A percentile compares a stretch with the other conserved stretches of the same genome.
These are phyloP conservation scores for Salix viminalis DNA, from an alignment of 345 rosid species.

Conservation along the genomic window DNA sequence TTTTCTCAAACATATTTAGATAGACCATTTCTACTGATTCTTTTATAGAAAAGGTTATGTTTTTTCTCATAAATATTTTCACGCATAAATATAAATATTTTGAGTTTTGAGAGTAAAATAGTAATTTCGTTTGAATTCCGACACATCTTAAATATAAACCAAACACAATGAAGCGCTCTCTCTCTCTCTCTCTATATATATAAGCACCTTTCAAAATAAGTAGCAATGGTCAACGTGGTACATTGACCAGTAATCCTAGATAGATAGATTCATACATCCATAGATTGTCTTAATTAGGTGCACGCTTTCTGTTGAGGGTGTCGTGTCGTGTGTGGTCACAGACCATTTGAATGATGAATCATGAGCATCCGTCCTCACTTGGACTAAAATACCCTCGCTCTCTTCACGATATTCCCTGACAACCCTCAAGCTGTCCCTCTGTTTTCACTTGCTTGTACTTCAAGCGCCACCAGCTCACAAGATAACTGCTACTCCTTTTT, in stretches of 20 bases:
- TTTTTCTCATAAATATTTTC: no score
- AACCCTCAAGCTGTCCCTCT: not conserved
- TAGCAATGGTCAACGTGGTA: not conserved
- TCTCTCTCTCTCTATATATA: no score
- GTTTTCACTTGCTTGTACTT: conserved; percentile 21
- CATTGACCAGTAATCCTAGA: not conserved
- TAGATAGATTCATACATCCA: no score
- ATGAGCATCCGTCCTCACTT: conserved; percentile 8
- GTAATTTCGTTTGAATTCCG: no score
- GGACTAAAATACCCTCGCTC: conserved; percentile 28
- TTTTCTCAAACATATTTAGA: no score
- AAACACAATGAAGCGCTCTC: no score
- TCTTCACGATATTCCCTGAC: not conserved
- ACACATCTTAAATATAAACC: no score
- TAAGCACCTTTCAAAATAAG: no score
- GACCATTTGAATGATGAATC: not conserved
- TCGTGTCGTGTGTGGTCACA: not conserved
- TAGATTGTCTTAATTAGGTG: not conserved
- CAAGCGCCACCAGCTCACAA: conserved; percentile 23
- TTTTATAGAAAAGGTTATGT: no score
- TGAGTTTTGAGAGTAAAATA: no score
- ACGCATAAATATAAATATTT: no score
- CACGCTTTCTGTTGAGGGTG: not conserved
- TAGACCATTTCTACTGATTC: no score
- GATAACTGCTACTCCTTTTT: not conserved